phyloP scores from a whole-genome alignment of 2,329 filamentous ascomycete genomes.

The Diplocarpon mali region DNA sequence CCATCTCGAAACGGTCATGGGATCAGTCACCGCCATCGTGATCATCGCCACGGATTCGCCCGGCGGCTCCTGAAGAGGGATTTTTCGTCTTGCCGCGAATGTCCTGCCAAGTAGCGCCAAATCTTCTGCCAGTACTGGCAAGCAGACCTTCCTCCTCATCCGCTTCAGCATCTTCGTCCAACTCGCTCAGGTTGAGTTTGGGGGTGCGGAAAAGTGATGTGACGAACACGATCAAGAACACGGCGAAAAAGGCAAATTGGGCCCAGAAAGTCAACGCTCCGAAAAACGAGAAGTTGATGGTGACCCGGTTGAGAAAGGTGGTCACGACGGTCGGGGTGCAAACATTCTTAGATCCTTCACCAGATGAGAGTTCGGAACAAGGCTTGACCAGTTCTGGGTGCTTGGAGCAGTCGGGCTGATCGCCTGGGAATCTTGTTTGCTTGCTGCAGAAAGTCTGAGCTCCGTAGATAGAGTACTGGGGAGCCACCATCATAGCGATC shows the following conservation, averaged over 20 bases:
- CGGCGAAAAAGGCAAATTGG: conserved; percentile 78
- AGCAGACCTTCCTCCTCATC: conserved; percentile 91
- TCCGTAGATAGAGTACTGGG: conserved; percentile 89
- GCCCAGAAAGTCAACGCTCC: conserved; percentile 92
- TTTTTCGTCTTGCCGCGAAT: conserved; percentile 42
- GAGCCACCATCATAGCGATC: conserved; percentile 85
- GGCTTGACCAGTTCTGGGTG: conserved; percentile 62
- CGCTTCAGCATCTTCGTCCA: conserved; percentile 82
- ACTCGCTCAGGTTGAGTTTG: conserved; percentile 59
- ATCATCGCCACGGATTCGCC: conserved; percentile 18
- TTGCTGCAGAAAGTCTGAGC: conserved; percentile 89
- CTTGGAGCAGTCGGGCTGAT: conserved; percentile 64
- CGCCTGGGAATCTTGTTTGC: conserved; percentile 47
- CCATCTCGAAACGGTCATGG: neutral
- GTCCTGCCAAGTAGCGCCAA: conserved; percentile 82
- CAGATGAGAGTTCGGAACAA: conserved; percentile 67
- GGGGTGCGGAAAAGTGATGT: conserved; percentile 74
- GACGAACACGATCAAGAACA: conserved; percentile 74
- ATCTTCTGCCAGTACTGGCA: conserved; percentile 69
- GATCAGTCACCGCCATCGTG: conserved; percentile 13
- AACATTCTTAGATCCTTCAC: conserved; percentile 61
- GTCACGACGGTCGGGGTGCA: conserved; percentile 89
- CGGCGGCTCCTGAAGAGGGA: conserved; percentile 9
- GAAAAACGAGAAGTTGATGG: conserved; percentile 91
- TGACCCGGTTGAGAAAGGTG: conserved; percentile 86